Evolutionary conservation across 805 yeast genomes (phyloP), one percentile per base, ranked within the genome.

Genomic region (Limtongia smithiae): DNA sequence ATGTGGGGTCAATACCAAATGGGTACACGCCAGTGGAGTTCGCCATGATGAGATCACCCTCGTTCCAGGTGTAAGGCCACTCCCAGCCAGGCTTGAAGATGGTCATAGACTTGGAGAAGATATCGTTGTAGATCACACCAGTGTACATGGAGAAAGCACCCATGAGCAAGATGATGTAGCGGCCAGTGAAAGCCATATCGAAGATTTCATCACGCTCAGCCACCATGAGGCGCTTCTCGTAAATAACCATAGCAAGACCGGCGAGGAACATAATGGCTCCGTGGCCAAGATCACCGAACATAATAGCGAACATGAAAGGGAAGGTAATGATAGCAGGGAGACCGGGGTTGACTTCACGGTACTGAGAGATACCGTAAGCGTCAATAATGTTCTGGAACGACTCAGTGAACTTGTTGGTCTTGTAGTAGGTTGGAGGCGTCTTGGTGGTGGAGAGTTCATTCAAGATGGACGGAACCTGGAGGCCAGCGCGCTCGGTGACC

Each of bases 241-340:
- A 82, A 42, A 81, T 57, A 9, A 93, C 89, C 55, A 93, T 71
- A 27, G 71, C 68, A 44, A 80, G 69, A 1, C 94, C 95, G 15
- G 88, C 86, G 48, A 84, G 67, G 46, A 83, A 77, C 67, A 93
- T 72, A 41, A 93, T 78, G 51, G 89, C 77, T 4, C 98, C 98
- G 71, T 93, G 98, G 14, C 98, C 98, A 51, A 90, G 66, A 72
- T 93, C 98, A 74, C 98, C 98, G 74, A 93, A 93, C 98, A 93
- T 93, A 62, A 93, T 84, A 25, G 98, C 97, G 71, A 93, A 93
- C 95, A 93, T 85, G 68, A 93, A 93, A 21, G 98, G 98, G 73
- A 93, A 93, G 0, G 98, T 93, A 22, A 93, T 83, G 40, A 88
- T 80, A 1, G 98, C 91, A 3, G 98, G 91, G 56, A 93, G 73